Percentiles rank a stretch among this genome's conserved stretches.
Evolutionary conservation across 2,329 filamentous ascomycete genomes (phyloP).

Genomic region (Xylaria multiplex): DNA sequence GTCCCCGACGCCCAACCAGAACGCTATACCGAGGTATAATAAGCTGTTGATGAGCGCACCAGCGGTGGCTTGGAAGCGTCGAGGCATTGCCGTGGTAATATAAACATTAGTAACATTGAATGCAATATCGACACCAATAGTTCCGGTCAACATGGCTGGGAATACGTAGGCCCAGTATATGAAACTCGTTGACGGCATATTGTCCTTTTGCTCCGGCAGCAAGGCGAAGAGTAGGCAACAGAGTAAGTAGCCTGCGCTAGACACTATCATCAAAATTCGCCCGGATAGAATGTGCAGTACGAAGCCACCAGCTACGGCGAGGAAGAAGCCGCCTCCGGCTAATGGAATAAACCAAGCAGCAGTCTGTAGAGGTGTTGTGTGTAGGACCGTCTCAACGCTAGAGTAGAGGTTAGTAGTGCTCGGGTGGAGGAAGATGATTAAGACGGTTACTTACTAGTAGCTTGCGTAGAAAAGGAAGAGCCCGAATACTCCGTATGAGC

Average conservation of each 20-base stretch:
- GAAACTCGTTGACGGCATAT: conserved; percentile 49
- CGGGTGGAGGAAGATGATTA: neutral
- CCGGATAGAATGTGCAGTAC: conserved; percentile 74
- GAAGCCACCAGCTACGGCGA: conserved; percentile 71
- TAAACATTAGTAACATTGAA: conserved; percentile 82
- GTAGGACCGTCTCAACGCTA: conserved; percentile 70
- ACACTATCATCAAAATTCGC: conserved; percentile 69
- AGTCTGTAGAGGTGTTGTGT: conserved; percentile 67
- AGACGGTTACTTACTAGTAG: conserved; percentile 46
- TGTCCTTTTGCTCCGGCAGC: conserved; percentile 65
- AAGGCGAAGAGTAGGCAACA: conserved; percentile 71
- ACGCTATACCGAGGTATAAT: conserved; percentile 76
- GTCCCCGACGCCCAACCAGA: conserved; percentile 77
- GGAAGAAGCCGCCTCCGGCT: conserved; percentile 72
- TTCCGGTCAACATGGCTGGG: conserved; percentile 74
- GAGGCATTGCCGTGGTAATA: conserved; percentile 76
- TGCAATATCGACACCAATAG: conserved; percentile 78
- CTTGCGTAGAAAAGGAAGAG: conserved; percentile 76
- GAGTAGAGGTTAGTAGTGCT: conserved; percentile 13
- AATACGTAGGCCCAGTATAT: conserved; percentile 80
- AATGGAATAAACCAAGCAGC: conserved; percentile 77
- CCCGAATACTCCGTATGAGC: conserved; percentile 74
- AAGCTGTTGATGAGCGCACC: conserved; percentile 77
- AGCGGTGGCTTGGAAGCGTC: conserved; percentile 74
- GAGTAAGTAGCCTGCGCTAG: conserved; percentile 67